phyloP scores from a whole-genome alignment of 345 rosid genomes.

The Chamaenerion angustifolium region DNA sequence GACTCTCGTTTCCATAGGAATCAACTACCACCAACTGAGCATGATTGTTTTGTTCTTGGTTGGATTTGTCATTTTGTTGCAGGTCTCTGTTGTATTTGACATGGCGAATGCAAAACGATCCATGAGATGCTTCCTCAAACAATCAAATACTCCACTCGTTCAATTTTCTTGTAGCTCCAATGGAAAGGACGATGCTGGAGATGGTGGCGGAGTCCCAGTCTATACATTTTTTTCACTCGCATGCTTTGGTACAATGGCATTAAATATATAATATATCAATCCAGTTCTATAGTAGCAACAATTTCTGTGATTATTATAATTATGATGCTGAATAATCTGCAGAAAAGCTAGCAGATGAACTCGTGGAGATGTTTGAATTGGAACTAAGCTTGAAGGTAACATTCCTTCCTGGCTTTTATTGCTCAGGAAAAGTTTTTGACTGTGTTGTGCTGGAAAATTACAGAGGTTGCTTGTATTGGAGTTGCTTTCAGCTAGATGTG shows the following conservation, averaged over 20 bases:
- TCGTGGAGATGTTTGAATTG: conserved; percentile 56
- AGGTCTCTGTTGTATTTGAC: conserved; percentile 45
- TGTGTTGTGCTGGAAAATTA: neutral
- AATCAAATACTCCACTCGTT: conserved; percentile 32
- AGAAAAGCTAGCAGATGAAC: conserved; percentile 68
- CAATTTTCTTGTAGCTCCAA: conserved; percentile 45
- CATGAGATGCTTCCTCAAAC: conserved; percentile 50
- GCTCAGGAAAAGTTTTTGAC: neutral
- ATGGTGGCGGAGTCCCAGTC: conserved; percentile 63
- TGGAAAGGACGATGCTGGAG: conserved; percentile 47
- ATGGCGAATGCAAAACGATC: conserved; percentile 50
- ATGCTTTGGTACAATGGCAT: conserved; percentile 36
- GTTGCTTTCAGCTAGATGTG: conserved; percentile 32
- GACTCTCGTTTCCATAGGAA: neutral
- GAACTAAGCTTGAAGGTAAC: conserved; percentile 73
- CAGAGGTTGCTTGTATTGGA: conserved; percentile 56
- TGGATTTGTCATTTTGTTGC: conserved; percentile 5
- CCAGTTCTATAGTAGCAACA: neutral
- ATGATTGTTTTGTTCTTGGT: neutral
- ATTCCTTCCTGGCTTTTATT: neutral
- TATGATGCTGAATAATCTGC: conserved; percentile 10
- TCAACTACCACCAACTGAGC: neutral
- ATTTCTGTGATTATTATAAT: neutral
- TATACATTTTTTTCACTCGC: conserved; percentile 46
- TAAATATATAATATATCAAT: neutral